Percentiles rank a stretch among this genome's conserved stretches.
phyloP scores from a whole-genome alignment of 805 yeast genomes.

The Saturnispora serradocipensis region DNA sequence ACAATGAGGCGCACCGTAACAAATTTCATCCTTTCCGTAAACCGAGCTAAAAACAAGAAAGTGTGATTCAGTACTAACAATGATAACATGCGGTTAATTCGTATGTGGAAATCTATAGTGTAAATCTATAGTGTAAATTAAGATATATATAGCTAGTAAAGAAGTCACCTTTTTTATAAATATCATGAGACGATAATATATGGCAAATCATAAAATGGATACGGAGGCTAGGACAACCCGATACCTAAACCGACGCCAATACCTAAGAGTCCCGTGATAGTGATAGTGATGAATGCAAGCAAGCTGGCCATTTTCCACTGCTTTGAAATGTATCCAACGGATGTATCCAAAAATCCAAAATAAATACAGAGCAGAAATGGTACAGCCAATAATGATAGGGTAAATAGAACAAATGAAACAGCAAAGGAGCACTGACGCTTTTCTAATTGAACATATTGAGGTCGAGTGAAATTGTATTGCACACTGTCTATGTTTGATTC shows the following conservation, averaged over 20 bases:
- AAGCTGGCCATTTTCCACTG: constrained; percentile 19
- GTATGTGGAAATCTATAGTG: no score
- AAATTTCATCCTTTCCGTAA: neutral
- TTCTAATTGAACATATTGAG: constrained; percentile 1
- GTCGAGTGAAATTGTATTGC: neutral
- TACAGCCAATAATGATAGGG: constrained; percentile 1
- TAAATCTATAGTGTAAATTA: neutral
- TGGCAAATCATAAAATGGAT: neutral
- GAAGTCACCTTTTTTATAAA: neutral
- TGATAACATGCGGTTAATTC: no score
- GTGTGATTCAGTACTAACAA: neutral
- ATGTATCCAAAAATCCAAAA: constrained; percentile 4
- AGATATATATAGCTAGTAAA: neutral
- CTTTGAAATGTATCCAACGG: constrained; percentile 1
- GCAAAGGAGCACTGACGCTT: neutral
- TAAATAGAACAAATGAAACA: neutral
- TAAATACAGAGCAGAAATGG: constrained; percentile 4
- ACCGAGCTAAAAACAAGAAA: neutral
- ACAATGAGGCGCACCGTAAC: neutral
- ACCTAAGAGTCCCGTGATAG: constrained; percentile 17
- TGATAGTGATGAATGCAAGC: constrained; percentile 13
- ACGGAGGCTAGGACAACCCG: constrained; percentile 12
- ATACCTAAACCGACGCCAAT: constrained; percentile 22
- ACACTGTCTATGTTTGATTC: neutral
- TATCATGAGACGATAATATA: neutral